Conservation (phyloP, 352 stramenopile genomes). For the Blastocystis sp. region DNA sequence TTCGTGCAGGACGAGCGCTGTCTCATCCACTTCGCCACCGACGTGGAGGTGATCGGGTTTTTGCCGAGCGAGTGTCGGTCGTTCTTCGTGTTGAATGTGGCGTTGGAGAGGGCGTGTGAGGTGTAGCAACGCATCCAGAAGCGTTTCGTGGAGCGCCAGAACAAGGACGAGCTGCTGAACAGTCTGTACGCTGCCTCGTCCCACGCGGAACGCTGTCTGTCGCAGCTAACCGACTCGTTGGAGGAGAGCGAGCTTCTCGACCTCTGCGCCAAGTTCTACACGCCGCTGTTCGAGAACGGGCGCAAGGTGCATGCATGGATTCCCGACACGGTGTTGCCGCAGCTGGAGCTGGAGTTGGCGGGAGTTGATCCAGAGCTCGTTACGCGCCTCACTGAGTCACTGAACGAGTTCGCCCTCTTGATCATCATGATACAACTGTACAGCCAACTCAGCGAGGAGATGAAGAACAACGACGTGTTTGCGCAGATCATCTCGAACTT, state of each 20-base stretch:
- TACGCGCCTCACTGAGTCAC: background rate
- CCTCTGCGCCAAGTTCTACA: background rate
- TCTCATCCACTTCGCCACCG: background rate
- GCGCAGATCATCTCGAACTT: slow-evolving; percentile 18
- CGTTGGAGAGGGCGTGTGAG: background rate
- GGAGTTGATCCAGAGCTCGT: slow-evolving; percentile 13
- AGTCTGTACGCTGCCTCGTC: background rate
- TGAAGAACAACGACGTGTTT: background rate
- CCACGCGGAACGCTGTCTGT: background rate
- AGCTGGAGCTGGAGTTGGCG: background rate
- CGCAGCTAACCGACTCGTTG: slow-evolving; percentile 3
- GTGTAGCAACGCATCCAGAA: background rate
- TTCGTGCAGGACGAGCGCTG: background rate
- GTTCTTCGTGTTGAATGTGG: slow-evolving; percentile 37
- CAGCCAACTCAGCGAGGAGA: background rate
- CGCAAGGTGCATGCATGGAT: background rate
- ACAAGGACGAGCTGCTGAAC: slow-evolving; percentile 19
- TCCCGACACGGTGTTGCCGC: background rate
- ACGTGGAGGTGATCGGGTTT: slow-evolving; percentile 15
- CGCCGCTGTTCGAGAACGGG: background rate
- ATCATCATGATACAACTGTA: slow-evolving; percentile 18
- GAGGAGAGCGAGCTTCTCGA: background rate
- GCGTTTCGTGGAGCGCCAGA: slow-evolving; percentile 3
- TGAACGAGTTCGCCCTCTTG: background rate
- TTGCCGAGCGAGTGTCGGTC: background rate